Percentiles rank a stretch among this genome's conserved stretches.
phyloP scores from a whole-genome alignment of 352 stramenopile species.

The Phytophthora hibernalis region DNA sequence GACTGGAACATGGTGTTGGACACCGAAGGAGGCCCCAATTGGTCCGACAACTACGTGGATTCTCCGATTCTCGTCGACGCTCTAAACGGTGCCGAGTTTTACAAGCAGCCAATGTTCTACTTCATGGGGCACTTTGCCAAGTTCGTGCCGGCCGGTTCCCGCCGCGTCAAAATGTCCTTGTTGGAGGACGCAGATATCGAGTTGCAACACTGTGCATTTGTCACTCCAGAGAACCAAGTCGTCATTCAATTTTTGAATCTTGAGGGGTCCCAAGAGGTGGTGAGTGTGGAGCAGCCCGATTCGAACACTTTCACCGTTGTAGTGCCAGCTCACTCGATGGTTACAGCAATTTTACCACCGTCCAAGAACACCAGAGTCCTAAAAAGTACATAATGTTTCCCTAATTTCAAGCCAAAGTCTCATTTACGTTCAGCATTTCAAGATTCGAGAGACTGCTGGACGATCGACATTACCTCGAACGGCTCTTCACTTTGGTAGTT shows the following conservation, averaged over 20 bases:
- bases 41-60: conserved; percentile 77
- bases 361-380: conserved; percentile 13
- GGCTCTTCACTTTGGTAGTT: conserved; percentile 8
- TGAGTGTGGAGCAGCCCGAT: conserved; percentile 34
- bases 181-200: conserved; percentile 30
- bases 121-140: conserved; percentile 74
- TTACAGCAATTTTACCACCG: conserved; percentile 24
- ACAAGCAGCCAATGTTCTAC: conserved; percentile 89
- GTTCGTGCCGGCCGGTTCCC: conserved; percentile 60
- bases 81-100: conserved; percentile 59
- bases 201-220: conserved; percentile 49
- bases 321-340: conserved; percentile 23
- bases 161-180: conserved; percentile 41
- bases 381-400: background rate
- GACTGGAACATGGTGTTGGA: conserved; percentile 80
- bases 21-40: conserved; percentile 75
- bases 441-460: background rate
- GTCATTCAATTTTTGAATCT: conserved; percentile 52
- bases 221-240: conserved; percentile 49
- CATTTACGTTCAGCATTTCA: conserved; percentile 7
- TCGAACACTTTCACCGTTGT: conserved; percentile 19
- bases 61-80: conserved; percentile 80
- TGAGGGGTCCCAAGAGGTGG: conserved; percentile 40
- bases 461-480: conserved; percentile 11
- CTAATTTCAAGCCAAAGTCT: background rate